Base-by-base conservation (phyloP, 2,329 filamentous ascomycete species). In the Ceratocystis diversiconidia region DNA sequence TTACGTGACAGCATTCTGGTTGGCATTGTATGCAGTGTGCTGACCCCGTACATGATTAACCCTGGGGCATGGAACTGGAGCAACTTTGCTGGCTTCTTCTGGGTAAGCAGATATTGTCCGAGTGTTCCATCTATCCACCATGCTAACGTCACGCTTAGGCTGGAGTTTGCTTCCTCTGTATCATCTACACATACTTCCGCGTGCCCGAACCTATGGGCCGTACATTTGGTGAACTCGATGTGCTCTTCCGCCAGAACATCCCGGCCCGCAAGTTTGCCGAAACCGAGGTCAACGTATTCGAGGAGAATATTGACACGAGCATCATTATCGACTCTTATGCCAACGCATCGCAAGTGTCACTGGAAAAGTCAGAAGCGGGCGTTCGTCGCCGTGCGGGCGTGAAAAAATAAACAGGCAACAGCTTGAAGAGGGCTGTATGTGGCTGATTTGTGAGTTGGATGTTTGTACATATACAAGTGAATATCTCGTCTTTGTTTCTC, bases 11-110 rank as follows among this genome's bases (percentile, higher is more conserved):
- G 82, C 79, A 92, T 94, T 71, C 78, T 95, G 62, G 88, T 92
- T 55, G 87, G 83, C 69, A 95, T 96, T 70, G 76, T 95, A 71
- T 89, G 85, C 72, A 86, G 85, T 62, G 87, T 95, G 3, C 75
- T 96, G 50, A 95, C 90, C 0, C 91, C 91, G 0, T 95, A 95
- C 76, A 96, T 96, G 91, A 81, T 95, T 52, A 96, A 96, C 76
- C 90, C 91, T 0, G 81, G 79, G 0, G 87, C 85, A 0, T 96
- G 92, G 91, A 79, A 95, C 75, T 96, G 90, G 91, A 80, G 84
- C 68, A 94, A 94, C 76, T 94, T 83, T 71, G 83, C 90, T 0
- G 90, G 91, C 32, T 95, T 95, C 77, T 95, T 95, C 79, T 90
- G 90, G 88, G 75, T 81, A 73, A 71, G 78, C 71, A 44, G 61